Base-by-base conservation (phyloP, 179 eudicot genomes). In the Gypsophila paniculata region DNA sequence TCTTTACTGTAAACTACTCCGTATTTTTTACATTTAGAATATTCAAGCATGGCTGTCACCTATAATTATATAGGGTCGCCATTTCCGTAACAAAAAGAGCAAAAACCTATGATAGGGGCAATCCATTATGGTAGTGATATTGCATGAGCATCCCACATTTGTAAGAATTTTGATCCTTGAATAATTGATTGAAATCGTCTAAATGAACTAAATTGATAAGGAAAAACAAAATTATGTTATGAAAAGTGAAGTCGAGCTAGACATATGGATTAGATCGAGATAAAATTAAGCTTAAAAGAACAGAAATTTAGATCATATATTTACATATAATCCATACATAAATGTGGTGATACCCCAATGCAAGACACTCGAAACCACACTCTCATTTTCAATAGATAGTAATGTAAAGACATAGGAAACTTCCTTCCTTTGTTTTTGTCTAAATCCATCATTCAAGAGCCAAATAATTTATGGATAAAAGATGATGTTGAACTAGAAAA, bases 371-470 rank as follows among this genome's bases (percentile, higher is more conserved):
- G 25, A 59, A 25, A 29, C 17, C 32, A 1, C 62, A 57, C 61
- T 29, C 62, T 59, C 29, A 23, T 11, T 10, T 59, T 2, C 62
- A 12, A 29, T 1, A 59, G 17, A 59, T 25, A 59, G 38, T 26
- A 29, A 59, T 15, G 21, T 55, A 55, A 55, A 55, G 12, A 22
- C 61, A 13, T 26, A 59, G 38, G 63, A 59, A 59, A 59, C 14
- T 59, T 59, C 38, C 34, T 59, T 58, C 14, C 4, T 23, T 59
- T 59, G 38, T 59, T 59, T 59, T 25, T 59, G 63, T 59, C 36
- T 13, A 14, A 59, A 25, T 26, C 18, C 17, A 59, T 59, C 18
- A 12, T 25, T 29, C 63, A 59, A 59, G 38, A 26, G 18, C 63
- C 38, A 59, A 15, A 9, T 59, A 19, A 22, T 8, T 13, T 46